phyloP scores from a whole-genome alignment of 1,284 basidiomycete genomes.

The Crepidotus sp. region DNA sequence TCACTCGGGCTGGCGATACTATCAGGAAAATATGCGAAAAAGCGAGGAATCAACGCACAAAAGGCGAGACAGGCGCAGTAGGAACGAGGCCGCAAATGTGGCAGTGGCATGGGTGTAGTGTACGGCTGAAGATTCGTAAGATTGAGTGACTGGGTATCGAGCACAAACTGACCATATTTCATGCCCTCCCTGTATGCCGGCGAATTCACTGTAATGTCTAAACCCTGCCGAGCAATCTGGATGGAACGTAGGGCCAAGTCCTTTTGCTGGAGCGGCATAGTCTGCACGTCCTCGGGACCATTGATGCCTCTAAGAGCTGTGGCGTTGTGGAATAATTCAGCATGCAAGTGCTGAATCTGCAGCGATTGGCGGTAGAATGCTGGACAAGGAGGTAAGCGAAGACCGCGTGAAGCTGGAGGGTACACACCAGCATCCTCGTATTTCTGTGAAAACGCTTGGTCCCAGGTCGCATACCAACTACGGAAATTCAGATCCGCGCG shows the following conservation, averaged over 20 bases:
- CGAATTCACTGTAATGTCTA: constrained; percentile 70
- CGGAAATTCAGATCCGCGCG: constrained; percentile 61
- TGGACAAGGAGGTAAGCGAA: constrained; percentile 22
- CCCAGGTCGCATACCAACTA: constrained; percentile 71
- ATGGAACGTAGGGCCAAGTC: constrained; percentile 67
- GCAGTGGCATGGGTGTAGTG: constrained; percentile 88
- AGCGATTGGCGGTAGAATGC: constrained; percentile 79
- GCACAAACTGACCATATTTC: constrained; percentile 65
- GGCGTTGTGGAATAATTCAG: constrained; percentile 75
- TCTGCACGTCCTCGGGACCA: constrained; percentile 67
- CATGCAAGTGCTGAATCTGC: constrained; percentile 72
- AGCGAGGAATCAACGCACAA: constrained; percentile 48
- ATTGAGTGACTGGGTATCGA: constrained; percentile 10
- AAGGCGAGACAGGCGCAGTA: constrained; percentile 76
- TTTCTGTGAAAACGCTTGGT: constrained; percentile 69
- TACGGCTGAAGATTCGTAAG: constrained; percentile 46
- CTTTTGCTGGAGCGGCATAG: constrained; percentile 61
- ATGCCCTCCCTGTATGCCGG: constrained; percentile 81
- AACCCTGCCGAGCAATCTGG: constrained; percentile 54
- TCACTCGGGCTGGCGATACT: constrained; percentile 59
- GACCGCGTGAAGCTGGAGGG: too few species aligned
- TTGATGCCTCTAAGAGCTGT: constrained; percentile 68
- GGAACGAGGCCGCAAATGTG: constrained; percentile 84
- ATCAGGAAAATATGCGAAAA: background rate
- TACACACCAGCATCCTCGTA: constrained; percentile 68